Base-by-base conservation (phyloP, 345 rosid genomes). In the Pistacia atlantica region DNA sequence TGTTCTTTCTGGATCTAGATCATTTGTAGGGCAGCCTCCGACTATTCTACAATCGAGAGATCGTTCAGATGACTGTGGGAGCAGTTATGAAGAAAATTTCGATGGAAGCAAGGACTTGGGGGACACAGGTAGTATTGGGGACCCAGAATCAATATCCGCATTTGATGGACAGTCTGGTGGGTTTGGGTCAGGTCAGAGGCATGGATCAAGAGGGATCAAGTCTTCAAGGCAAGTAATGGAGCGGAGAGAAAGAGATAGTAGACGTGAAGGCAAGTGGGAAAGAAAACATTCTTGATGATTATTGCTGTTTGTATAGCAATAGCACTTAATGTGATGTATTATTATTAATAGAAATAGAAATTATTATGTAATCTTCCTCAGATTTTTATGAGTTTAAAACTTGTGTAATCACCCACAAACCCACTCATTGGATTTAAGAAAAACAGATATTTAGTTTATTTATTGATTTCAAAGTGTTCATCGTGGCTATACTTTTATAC, bases 241-340 rank as follows among this genome's bases (percentile, higher is more conserved):
- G 69, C 83, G 95, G 75, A 89, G 91, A 80, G 93, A 90, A 54
- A 88, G 92, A 72, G 94, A 88, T 48, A 84, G 88, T 22, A 81
- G 92, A 78, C 90, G 93, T 0, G 95, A 90, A 81, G 95, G 97
- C 55, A 93, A 93, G 82, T 93, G 97, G 95, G 94, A 91, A 82
- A 85, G 94, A 65, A 93, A 93, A 82, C 93, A 90, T 84, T 89
- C 72, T 66, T 82, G 82, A 75, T 38, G 5, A 42, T 6, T 42
- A 42, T 42, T 42, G 8, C 46, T 42, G 46, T 5, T 42, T 42
- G 1, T 42, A 42, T 42, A 42, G 46, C 46, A 6, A 42, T 42
- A 42, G 46, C 46, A 6, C 46, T 42, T 42, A 5, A 6, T 5
- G 46, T 42, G 46, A 6, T 42, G 46, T 42, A 42, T 42, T 38